Evolutionary conservation across 495 filamentous ascomycete species (phyloP).

Genomic region (Neurospora discreta): DNA sequence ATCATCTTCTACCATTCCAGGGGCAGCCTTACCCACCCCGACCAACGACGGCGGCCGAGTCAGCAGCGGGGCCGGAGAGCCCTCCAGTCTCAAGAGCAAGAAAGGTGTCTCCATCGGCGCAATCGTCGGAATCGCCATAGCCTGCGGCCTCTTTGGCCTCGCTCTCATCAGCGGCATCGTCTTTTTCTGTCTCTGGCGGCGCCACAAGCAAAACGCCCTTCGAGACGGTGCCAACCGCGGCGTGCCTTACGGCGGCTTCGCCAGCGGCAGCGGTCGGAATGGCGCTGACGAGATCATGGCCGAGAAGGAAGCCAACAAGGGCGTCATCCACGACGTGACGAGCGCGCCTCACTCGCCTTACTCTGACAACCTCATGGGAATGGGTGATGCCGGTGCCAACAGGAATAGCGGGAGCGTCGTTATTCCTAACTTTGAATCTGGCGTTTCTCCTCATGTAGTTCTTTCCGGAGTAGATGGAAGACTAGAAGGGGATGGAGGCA

Average conservation of each 20-base stretch:
- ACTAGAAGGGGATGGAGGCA: neutral
- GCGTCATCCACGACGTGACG: constrained; percentile 13
- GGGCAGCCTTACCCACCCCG: neutral
- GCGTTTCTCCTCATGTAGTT: neutral
- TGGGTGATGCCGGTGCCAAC: neutral
- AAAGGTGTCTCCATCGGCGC: constrained; percentile 24
- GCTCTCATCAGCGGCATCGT: constrained; percentile 18
- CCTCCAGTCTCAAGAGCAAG: neutral
- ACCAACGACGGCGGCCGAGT: neutral
- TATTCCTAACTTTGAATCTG: neutral
- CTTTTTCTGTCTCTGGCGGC: constrained; percentile 26
- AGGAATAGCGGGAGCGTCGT: neutral
- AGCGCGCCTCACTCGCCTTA: constrained; percentile 25
- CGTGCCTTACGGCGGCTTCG: constrained; percentile 4
- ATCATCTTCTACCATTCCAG: neutral
- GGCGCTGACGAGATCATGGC: constrained; percentile 25
- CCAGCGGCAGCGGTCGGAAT: constrained; percentile 11
- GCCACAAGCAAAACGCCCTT: constrained; percentile 7
- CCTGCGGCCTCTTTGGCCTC: constrained; percentile 22
- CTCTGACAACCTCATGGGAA: constrained; percentile 18
- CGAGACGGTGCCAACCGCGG: neutral
- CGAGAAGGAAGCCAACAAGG: constrained; percentile 28
- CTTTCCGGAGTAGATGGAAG: neutral
- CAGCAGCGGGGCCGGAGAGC: neutral
- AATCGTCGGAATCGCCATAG: constrained; percentile 34